Evolutionary conservation across 169 alveolate genomes (phyloP), one percentile per base, ranked within the genome.

Genomic region (Blepharisma undulans): DNA sequence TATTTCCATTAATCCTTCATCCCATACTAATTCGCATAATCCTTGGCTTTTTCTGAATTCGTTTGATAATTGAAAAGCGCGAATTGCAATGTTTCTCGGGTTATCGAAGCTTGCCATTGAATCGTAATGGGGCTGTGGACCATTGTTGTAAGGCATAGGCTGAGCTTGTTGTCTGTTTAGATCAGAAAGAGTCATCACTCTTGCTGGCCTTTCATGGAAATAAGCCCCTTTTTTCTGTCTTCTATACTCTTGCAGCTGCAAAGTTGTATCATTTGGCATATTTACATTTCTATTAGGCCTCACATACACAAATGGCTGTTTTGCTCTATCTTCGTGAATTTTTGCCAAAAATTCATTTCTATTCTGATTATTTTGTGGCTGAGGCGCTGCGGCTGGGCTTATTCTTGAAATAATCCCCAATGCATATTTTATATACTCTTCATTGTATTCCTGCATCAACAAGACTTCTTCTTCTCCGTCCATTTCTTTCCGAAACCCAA

Each of bases 51-150:
- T 91, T 82, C 98, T 88, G 88, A 96, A 96, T 60, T 92, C 90
- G 84, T 96, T 96, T 21, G 98, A 93, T 30, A 96, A 92, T 91
- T 96, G 97, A 8, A 95, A 93, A 36, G 96, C 95, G 86, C 96
- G 93, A 29, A 93, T 92, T 25, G 97, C 97, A 84, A 95, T 87
- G 19, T 93, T 92, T 85, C 93, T 93, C 25, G 93, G 90, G 30
- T 60, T n/a, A 61, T n/a, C 29, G 32, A 60, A 82, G 22, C 77
- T 60, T 48, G 89, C 2, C 12, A 78, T 7, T 14, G 77, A 82
- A 60, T 82, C 36, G 22, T 82, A 82, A 82, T n/a, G 33, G 87
- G 87, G 71, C 60, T 79, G 87, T 5, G 87, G 87, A 2, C 16
- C 6, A 29, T 21, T 25, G 8, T 79, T 1, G 19, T 29, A 79